Conservation (phyloP, 2,329 filamentous ascomycete genomes). For the Fulvia fulva region DNA sequence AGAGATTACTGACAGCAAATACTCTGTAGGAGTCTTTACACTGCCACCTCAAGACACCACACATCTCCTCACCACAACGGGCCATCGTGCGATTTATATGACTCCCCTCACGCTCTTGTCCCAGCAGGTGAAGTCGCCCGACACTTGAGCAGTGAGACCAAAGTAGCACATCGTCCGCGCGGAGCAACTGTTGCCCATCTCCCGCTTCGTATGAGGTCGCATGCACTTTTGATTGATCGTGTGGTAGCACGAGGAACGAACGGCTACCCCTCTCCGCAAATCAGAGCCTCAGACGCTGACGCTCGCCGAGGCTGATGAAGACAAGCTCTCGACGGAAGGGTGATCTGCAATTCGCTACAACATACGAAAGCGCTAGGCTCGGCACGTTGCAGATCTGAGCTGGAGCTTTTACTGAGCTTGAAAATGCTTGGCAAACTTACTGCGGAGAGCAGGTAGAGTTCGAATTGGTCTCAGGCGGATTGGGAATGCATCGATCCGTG, state of each 20-base stretch:
- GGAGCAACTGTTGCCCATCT: neutral
- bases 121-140: neutral
- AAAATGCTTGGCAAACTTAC: neutral
- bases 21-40: no score
- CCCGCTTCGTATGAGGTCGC: neutral
- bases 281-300: neutral
- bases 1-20: neutral
- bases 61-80: neutral
- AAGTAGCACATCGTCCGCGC: neutral
- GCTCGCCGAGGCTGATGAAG: no score
- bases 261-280: neutral
- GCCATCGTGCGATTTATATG: neutral
- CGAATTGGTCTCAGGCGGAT: neutral
- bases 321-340: neutral
- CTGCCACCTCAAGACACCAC: no score
- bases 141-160: neutral
- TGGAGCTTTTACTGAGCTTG: neutral
- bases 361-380: neutral
- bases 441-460: no score
- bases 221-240: neutral
- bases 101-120: neutral
- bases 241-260: neutral
- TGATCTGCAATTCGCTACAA: neutral
- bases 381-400: neutral
- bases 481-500: neutral